Evolutionary conservation across 306 rosid genomes (phyloP).

Genomic region (Mimosa pudica): DNA sequence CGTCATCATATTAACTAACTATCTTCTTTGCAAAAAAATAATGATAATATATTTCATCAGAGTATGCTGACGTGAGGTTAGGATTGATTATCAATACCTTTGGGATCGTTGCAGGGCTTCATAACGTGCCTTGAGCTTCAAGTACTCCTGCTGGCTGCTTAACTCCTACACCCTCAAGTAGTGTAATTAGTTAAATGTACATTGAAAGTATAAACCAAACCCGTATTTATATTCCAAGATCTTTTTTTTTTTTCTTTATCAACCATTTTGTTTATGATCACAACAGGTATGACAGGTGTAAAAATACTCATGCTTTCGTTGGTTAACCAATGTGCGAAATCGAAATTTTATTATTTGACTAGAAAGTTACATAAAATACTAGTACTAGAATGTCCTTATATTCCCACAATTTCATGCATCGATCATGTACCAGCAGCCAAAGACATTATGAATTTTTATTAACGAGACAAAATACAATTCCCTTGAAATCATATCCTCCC

Average conservation of each 20-base stretch:
- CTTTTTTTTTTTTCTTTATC: neutral
- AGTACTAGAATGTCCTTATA: neutral
- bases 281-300: neutral
- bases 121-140: conserved; percentile 95
- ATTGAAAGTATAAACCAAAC: neutral
- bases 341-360: neutral
- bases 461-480: neutral
- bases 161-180: conserved; percentile 56
- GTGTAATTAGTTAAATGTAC: neutral
- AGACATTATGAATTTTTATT: neutral
- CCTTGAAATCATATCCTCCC: neutral
- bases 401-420: neutral
- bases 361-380: neutral
- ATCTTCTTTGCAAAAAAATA: neutral
- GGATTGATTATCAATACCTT: conserved; percentile 49
- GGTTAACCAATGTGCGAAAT: neutral
- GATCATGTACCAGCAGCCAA: neutral
- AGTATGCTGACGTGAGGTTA: neutral
- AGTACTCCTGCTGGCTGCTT: conserved; percentile 97
- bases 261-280: neutral
- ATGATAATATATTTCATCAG: neutral
- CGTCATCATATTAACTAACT: neutral
- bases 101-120: conserved; percentile 85
- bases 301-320: neutral
- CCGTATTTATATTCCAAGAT: neutral